Conservation (phyloP, 2,329 filamentous ascomycete genomes). For the Amauroascus verrucosus region DNA sequence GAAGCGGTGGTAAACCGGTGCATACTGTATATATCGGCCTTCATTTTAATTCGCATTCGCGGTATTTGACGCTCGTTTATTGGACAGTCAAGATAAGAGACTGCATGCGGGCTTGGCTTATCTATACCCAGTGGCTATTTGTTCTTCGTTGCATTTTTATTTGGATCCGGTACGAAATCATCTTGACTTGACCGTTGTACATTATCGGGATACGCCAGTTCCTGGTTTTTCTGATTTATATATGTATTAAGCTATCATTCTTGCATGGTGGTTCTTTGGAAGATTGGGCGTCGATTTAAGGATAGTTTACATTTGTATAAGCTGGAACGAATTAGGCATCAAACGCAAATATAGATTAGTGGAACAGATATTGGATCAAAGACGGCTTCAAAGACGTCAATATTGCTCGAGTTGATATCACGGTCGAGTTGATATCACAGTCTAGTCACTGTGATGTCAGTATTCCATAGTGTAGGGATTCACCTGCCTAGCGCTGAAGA, state of each 20-base stretch:
- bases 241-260: not conserved
- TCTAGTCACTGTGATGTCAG: not conserved
- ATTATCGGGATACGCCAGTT: too few relatives aligned
- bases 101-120: not conserved
- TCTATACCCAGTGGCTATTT: not conserved
- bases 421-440: too few relatives aligned
- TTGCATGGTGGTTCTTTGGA: not conserved
- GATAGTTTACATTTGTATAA: not conserved
- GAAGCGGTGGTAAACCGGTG: not conserved
- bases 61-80: constrained; percentile 23
- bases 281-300: not conserved
- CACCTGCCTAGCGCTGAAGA: too few relatives aligned
- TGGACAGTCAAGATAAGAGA: constrained; percentile 15
- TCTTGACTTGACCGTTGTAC: not conserved
- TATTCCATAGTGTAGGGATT: not conserved
- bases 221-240: too few relatives aligned
- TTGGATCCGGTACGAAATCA: not conserved
- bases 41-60: not conserved
- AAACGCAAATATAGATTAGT: too few relatives aligned
- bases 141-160: too few relatives aligned
- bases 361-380: too few relatives aligned
- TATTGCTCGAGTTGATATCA: too few relatives aligned
- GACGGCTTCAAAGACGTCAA: not conserved
- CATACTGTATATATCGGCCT: not conserved
- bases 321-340: not conserved